Conservation (phyloP, 2,329 filamentous ascomycete species). For the Arthrinium phaeospermum region DNA sequence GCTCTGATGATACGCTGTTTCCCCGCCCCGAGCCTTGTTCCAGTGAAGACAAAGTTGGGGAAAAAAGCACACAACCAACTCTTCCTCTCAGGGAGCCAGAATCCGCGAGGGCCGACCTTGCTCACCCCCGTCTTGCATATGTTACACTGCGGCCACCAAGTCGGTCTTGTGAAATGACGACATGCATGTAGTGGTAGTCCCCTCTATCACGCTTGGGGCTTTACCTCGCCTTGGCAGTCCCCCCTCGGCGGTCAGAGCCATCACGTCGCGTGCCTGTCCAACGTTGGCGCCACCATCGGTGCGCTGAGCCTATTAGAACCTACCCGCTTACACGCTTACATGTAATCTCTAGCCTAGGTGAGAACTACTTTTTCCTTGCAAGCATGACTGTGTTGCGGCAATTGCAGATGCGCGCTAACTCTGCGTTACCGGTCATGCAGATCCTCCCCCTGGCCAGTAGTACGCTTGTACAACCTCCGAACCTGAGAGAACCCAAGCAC, state of each 20-base stretch:
- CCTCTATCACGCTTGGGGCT: conserved; percentile 3
- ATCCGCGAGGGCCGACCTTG: background rate
- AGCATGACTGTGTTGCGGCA: conserved; percentile 12
- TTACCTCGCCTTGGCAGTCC: background rate
- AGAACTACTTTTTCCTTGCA: background rate
- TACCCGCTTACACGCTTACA: conserved; percentile 14
- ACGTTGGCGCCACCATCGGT: conserved; percentile 7
- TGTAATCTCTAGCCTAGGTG: background rate
- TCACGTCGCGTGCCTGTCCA: conserved; percentile 7
- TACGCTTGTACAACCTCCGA: conserved; percentile 5
- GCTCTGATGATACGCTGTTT: background rate
- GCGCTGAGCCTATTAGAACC: conserved; percentile 16
- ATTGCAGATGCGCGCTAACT: conserved; percentile 15
- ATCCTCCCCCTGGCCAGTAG: background rate
- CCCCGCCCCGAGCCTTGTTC: background rate
- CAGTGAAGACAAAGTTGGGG: background rate
- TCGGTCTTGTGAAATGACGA: conserved; percentile 15
- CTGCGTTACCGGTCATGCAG: conserved; percentile 17
- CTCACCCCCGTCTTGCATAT: background rate
- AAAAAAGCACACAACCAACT: background rate
- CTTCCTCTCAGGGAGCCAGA: background rate
- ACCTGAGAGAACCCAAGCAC: background rate
- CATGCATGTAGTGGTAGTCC: conserved; percentile 6
- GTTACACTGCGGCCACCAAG: background rate
- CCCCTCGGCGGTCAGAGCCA: background rate